Evolutionary conservation across 2,329 filamentous ascomycete species (phyloP).

Genomic region (Corniculantispora saksenae): DNA sequence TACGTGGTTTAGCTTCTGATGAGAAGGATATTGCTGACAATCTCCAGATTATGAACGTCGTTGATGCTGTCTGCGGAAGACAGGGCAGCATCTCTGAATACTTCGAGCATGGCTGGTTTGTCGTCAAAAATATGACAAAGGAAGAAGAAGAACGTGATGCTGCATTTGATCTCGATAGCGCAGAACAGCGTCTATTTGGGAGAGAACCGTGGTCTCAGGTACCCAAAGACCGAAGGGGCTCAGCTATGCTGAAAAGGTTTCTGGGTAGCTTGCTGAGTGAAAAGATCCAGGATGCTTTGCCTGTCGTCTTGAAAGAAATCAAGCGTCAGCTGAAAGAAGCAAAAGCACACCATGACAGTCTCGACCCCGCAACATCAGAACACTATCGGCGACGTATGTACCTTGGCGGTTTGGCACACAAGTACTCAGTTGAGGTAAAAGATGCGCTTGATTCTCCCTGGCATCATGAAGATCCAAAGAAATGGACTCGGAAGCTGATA

Average conservation of each 20-base stretch:
- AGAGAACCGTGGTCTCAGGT: constrained; percentile 32
- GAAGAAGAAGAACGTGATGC: constrained; percentile 27
- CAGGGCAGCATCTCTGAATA: constrained; percentile 9
- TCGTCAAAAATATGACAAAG: constrained; percentile 35
- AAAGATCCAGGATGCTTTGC: constrained; percentile 38
- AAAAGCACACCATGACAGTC: constrained; percentile 6
- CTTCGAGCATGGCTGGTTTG: constrained; percentile 35
- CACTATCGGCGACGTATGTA: constrained; percentile 29
- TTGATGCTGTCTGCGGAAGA: constrained; percentile 19
- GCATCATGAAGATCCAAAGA: constrained; percentile 18
- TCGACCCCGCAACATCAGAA: constrained; percentile 31
- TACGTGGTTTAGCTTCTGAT: constrained; percentile 18
- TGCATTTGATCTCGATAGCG: constrained; percentile 28
- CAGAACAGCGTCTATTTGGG: constrained; percentile 26
- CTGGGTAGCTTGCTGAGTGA: constrained; percentile 34
- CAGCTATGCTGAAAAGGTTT: constrained; percentile 31
- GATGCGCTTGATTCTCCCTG: constrained; percentile 30
- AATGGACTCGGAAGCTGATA: constrained; percentile 31
- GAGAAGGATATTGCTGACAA: too few species aligned
- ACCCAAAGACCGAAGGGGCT: constrained; percentile 28
- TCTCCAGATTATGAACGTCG: constrained; percentile 6
- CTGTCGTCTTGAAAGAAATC: constrained; percentile 29
- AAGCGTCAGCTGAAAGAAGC: constrained; percentile 24
- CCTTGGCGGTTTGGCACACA: constrained; percentile 26
- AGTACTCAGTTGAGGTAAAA: constrained; percentile 25